A percentile compares a stretch with the other conserved stretches of the same genome.
Conservation (phyloP, 148 eudicot genomes). For the Linanthus parryae region DNA sequence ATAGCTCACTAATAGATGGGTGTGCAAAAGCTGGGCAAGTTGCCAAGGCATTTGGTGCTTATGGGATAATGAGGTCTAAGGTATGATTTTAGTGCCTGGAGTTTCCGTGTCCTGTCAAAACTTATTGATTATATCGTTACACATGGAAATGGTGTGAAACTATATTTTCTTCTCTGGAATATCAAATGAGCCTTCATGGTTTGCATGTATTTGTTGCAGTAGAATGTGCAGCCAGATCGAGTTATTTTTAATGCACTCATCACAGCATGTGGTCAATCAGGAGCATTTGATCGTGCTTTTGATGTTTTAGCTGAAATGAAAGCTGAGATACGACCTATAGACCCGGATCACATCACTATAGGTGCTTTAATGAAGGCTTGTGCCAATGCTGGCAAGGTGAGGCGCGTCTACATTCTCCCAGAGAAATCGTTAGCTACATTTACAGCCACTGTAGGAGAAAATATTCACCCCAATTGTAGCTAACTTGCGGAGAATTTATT, state of each 20-base stretch:
- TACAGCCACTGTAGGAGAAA: too few relatives aligned
- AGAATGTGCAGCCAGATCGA: slow-evolving; percentile 99
- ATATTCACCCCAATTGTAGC: too few relatives aligned
- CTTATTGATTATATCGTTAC: background rate
- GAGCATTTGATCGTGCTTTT: slow-evolving; percentile 98
- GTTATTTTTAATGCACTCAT: slow-evolving; percentile 97
- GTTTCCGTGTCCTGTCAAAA: background rate
- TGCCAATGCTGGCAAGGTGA: slow-evolving; percentile 81
- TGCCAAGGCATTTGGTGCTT: slow-evolving; percentile 99
- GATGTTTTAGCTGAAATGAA: slow-evolving; percentile 91
- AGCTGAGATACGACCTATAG: slow-evolving; percentile 62
- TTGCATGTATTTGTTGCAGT: slow-evolving; percentile 54
- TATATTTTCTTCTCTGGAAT: slow-evolving; percentile 10
- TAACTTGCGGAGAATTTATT: too few relatives aligned
- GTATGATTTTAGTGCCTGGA: slow-evolving; percentile 25
- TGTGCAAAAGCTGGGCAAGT: slow-evolving; percentile 97
- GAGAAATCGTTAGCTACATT: too few relatives aligned
- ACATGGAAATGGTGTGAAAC: background rate
- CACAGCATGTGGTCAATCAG: slow-evolving; percentile 96
- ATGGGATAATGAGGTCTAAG: slow-evolving; percentile 96
- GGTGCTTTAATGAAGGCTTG: slow-evolving; percentile 97
- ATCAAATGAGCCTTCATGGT: slow-evolving; percentile 21
- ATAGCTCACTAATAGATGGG: slow-evolving; percentile 96
- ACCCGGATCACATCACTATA: slow-evolving; percentile 91
- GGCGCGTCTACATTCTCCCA: slow-evolving; percentile 16